A percentile compares a stretch with the other conserved stretches of the same genome.
phyloP scores from a whole-genome alignment of 1,284 basidiomycete genomes.

The Ganoderma multipileum region DNA sequence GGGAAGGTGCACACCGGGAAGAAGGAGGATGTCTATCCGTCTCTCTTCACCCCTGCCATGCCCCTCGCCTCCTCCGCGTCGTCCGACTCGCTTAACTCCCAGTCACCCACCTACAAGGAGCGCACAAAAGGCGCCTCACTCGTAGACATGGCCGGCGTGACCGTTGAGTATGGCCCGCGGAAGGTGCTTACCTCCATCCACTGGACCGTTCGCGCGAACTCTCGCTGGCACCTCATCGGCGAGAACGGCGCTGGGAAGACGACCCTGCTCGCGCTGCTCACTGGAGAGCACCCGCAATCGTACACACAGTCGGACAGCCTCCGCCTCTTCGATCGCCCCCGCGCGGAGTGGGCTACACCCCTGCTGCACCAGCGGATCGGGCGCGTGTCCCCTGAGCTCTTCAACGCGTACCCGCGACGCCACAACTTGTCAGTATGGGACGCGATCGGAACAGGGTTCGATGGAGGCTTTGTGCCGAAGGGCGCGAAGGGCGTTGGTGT shows the following conservation, averaged over 20 bases:
- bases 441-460: constrained; percentile 85
- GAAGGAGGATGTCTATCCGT: constrained; percentile 35
- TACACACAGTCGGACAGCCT: constrained; percentile 80
- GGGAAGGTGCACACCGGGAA: constrained; percentile 39
- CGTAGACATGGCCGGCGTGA: constrained; percentile 29
- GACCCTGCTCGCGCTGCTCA: constrained; percentile 90
- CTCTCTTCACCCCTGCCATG: constrained; percentile 9
- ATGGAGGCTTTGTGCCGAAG: constrained; percentile 74
- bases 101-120: constrained; percentile 4
- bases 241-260: constrained; percentile 96
- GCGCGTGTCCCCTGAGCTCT: constrained; percentile 89
- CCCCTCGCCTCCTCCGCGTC: constrained; percentile 6
- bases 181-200: constrained; percentile 78
- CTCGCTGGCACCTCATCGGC: constrained; percentile 89
- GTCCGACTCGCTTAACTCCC: not conserved
- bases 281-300: constrained; percentile 95
- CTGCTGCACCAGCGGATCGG: constrained; percentile 70
- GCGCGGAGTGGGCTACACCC: constrained; percentile 66
- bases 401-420: constrained; percentile 87
- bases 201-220: constrained; percentile 83
- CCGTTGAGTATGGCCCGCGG: constrained; percentile 21
- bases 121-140: constrained; percentile 27
- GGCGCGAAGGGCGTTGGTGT: constrained; percentile 55
- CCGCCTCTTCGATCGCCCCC: constrained; percentile 74
- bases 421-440: constrained; percentile 77